Evolutionary conservation across 768 basidiomycete genomes (phyloP), one percentile per base, ranked within the genome.

Genomic region (Boletus rex-veris): DNA sequence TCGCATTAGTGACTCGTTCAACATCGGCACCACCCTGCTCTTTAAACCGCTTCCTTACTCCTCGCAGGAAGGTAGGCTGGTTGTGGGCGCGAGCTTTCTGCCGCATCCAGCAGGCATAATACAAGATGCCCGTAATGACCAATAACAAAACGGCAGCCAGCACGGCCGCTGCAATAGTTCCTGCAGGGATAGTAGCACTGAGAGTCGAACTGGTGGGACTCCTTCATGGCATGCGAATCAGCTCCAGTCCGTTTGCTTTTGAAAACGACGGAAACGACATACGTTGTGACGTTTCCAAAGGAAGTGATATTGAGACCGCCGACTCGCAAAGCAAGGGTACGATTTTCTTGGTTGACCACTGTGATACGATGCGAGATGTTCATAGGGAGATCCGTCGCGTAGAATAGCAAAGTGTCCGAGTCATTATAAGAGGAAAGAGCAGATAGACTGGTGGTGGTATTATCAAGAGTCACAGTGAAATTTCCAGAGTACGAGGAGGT

Each of bases 131-230:
- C 9, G 78, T 53, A 5, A 83, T 54, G 28, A 85, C 49, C 60
- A 82, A 73, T 26, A 77, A 75, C 9, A 89, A 71, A 18, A 82
- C 65, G 19, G 77, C 75, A 3, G 81, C 85, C 3, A 90, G 73
- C 10, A 76, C 77, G 30, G 87, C 72, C 0, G 86, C 88, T 18
- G 86, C 86, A 50, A 88, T 81, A 2, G 86, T 83, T 40, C 87
- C 85, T 55, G 71, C 71, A 2, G 79, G 54, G 18, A 75, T 69
- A 2, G 75, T 69, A 33, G 46, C 48, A 31, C 52, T 46, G 36
- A 52, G 53, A 4, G 60, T 53, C 7, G 58, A 37, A 47, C 48
- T 55, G 39, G 68, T 48, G 10, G 60, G 53, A 50, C 57, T 53
- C 35, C 64, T 64, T 56, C 35, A 38, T n/a, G 30, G 16, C 12